Evolutionary conservation across 2,329 filamentous ascomycete species (phyloP).

Genomic region (Cercospora sp.): DNA sequence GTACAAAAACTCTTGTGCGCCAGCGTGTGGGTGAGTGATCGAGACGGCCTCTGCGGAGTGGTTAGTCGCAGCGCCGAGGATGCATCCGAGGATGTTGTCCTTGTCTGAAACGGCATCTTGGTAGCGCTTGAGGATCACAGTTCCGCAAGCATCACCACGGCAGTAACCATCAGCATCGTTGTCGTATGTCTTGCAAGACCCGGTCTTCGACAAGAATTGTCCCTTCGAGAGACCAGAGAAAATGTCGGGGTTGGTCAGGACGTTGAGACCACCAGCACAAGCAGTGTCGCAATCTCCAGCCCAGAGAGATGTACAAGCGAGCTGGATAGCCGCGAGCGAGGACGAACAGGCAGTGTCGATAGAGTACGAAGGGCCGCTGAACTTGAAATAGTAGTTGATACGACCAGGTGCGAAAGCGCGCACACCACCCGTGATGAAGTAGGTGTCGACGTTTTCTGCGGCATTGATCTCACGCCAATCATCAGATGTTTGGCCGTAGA

Average conservation of each 20-base stretch:
- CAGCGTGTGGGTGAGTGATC: conserved; percentile 79
- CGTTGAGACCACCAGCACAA: conserved; percentile 74
- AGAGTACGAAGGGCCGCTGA: conserved; percentile 69
- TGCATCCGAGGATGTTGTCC: conserved; percentile 70
- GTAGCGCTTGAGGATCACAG: conserved; percentile 74
- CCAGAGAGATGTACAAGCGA: conserved; percentile 72
- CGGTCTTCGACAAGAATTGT: conserved; percentile 75
- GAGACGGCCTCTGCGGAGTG: conserved; percentile 79
- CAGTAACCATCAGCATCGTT: conserved; percentile 80
- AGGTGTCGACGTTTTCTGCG: conserved; percentile 68
- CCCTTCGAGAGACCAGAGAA: conserved; percentile 73
- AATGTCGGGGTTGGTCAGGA: conserved; percentile 78
- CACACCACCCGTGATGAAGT: conserved; percentile 65
- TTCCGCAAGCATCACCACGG: conserved; percentile 72
- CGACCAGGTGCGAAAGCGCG: conserved; percentile 63
- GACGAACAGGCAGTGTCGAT: conserved; percentile 80
- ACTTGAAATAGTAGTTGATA: conserved; percentile 77
- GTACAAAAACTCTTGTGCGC: conserved; percentile 71
- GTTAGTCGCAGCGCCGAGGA: conserved; percentile 74
- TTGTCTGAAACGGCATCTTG: conserved; percentile 75
- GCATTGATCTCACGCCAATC: conserved; percentile 77
- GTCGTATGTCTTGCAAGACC: conserved; percentile 78
- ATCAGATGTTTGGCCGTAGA: conserved; percentile 73
- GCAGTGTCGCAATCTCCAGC: conserved; percentile 78
- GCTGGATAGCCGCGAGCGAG: conserved; percentile 68